These are phyloP conservation scores for Penicillium thymicola DNA, from an alignment of 2,329 filamentous ascomycete species.

Conservation along the genomic window DNA sequence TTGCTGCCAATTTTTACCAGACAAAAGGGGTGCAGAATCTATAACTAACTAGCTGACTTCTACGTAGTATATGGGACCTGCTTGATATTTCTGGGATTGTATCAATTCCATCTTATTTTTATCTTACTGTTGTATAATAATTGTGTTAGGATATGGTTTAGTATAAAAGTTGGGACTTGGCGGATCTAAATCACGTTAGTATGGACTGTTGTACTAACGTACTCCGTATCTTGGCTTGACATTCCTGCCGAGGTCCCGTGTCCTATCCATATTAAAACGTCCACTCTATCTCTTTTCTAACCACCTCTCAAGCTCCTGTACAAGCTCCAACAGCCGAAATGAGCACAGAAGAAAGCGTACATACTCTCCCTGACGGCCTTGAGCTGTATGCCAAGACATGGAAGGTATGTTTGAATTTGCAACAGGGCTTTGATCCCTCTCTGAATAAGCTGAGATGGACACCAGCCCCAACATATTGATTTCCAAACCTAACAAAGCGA, in stretches of 20 bases:
- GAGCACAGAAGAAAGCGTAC: conserved; percentile 51
- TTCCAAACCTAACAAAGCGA: not conserved
- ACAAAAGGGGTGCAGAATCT: not conserved
- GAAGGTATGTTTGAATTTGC: conserved; percentile 46
- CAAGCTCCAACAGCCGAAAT: conserved; percentile 7
- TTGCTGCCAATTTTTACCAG: not conserved
- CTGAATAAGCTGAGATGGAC: not conserved
- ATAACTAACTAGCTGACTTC: no score
- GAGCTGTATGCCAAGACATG: conserved; percentile 62
- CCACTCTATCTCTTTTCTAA: not conserved
- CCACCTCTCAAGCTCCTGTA: not conserved
- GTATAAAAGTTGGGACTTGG: not conserved
- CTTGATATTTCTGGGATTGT: not conserved
- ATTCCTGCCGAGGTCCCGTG: not conserved
- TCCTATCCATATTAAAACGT: not conserved
- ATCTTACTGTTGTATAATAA: not conserved
- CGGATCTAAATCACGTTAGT: not conserved
- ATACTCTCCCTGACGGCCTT: conserved; percentile 51
- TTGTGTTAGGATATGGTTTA: not conserved
- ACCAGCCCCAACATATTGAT: not conserved
- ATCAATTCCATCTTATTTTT: not conserved
- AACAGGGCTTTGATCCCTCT: not conserved
- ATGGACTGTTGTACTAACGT: not conserved
- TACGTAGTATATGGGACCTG: not conserved
- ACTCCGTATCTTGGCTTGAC: not conserved